phyloP scores from a whole-genome alignment of 805 yeast species.

The Myxozyma udenii region DNA sequence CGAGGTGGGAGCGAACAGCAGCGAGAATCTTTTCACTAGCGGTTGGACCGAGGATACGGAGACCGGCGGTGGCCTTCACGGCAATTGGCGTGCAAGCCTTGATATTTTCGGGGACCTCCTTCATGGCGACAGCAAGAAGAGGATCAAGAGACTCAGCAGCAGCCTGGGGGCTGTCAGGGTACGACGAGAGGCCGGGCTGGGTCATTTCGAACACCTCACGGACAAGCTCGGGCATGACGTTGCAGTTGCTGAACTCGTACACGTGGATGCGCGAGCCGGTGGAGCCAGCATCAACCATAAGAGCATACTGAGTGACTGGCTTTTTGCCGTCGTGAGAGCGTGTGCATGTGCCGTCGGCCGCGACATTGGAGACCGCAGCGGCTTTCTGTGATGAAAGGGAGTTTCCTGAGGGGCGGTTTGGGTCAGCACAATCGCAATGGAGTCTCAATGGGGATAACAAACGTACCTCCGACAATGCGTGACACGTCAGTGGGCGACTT shows the following conservation, averaged over 20 bases:
- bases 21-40: conserved; percentile 67
- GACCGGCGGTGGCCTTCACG: conserved; percentile 97
- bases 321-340: conserved; percentile 40
- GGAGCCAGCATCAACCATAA: conserved; percentile 98
- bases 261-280: conserved; percentile 96
- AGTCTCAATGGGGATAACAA: no score
- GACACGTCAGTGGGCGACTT: conserved; percentile 10
- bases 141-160: conserved; percentile 92
- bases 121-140: conserved; percentile 69
- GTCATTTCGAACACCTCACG: conserved; percentile 82
- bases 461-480: conserved; percentile 19
- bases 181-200: conserved; percentile 88
- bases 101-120: conserved; percentile 67
- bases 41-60: conserved; percentile 76
- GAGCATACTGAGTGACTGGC: conserved; percentile 61
- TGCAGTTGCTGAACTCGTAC: conserved; percentile 84
- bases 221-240: conserved; percentile 74
- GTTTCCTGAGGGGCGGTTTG: no score
- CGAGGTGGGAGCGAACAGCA: conserved; percentile 74
- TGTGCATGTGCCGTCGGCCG: conserved; percentile 32
- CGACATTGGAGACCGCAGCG: not conserved
- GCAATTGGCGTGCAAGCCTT: conserved; percentile 89
- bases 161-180: conserved; percentile 70
- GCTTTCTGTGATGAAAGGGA: not conserved
- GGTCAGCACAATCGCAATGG: no score